phyloP scores from a whole-genome alignment of 768 basidiomycete genomes.

The Pulveroboletus sp. region DNA sequence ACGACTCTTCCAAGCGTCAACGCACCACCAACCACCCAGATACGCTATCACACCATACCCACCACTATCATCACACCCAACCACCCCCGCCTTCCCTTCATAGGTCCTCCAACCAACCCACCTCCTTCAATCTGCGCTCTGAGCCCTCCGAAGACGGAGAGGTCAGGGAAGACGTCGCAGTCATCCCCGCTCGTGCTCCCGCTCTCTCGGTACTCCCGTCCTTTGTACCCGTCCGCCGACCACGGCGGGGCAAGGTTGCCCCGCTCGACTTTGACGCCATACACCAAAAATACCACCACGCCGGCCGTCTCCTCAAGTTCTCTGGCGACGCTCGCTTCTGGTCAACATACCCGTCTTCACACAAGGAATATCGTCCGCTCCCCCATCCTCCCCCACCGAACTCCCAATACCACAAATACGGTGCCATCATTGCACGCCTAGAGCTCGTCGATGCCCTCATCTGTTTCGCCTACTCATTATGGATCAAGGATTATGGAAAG shows the following conservation, averaged over 20 bases:
- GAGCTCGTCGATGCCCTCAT: conserved; percentile 80
- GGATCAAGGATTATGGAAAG: conserved; percentile 66
- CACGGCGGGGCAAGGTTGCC: conserved; percentile 55
- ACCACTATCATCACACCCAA: conserved; percentile 29
- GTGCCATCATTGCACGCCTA: conserved; percentile 69
- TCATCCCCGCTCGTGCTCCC: conserved; percentile 20
- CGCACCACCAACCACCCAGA: conserved; percentile 27
- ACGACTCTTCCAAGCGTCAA: conserved; percentile 29
- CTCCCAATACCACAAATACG: conserved; percentile 72
- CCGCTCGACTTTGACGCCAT: conserved; percentile 51
- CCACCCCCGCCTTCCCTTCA: conserved; percentile 17
- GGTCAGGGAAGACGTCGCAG: conserved; percentile 38
- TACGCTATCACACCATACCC: conserved; percentile 25
- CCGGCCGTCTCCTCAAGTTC: conserved; percentile 76
- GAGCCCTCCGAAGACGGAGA: conserved; percentile 47
- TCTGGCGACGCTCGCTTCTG: conserved; percentile 77
- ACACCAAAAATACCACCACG: conserved; percentile 64
- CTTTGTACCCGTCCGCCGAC: conserved; percentile 59
- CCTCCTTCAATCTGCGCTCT: conserved; percentile 30
- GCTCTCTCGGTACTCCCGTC: conserved; percentile 32
- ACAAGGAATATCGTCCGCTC: conserved; percentile 62
- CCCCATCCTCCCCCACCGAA: conserved; percentile 58
- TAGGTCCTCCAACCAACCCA: conserved; percentile 21
- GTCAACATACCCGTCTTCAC: conserved; percentile 63
- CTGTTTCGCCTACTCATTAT: conserved; percentile 80